phyloP scores from a whole-genome alignment of 1,284 basidiomycete genomes.

The Omphalotus olearius region DNA sequence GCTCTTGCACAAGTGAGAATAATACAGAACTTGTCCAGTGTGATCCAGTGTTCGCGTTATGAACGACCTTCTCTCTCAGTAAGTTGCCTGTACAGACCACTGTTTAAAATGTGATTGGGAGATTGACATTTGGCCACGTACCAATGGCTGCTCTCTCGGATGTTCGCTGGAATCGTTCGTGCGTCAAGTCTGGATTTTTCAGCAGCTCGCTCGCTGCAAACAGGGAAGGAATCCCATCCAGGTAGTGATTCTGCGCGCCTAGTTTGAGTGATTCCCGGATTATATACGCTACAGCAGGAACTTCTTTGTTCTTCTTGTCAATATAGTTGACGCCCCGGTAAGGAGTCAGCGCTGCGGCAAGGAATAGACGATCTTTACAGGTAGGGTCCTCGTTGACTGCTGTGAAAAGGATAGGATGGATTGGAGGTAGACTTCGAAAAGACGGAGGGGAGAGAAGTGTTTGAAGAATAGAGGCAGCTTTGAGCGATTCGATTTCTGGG shows the following conservation, averaged over 20 bases:
- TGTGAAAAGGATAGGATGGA: slow-evolving; percentile 47
- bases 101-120: not conserved
- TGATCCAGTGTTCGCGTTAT: slow-evolving; percentile 57
- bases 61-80: slow-evolving; percentile 62
- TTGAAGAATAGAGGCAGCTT: slow-evolving; percentile 58
- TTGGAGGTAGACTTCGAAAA: slow-evolving; percentile 27
- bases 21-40: slow-evolving; percentile 72
- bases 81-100: slow-evolving; percentile 46
- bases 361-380: slow-evolving; percentile 61
- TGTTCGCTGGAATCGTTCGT: slow-evolving; percentile 30
- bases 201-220: slow-evolving; percentile 56
- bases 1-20: slow-evolving; percentile 72
- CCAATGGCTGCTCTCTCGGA: slow-evolving; percentile 59
- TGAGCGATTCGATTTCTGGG: slow-evolving; percentile 38
- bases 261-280: slow-evolving; percentile 83
- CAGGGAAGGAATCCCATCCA: slow-evolving; percentile 69
- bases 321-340: slow-evolving; percentile 55
- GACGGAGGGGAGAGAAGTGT: slow-evolving; percentile 35
- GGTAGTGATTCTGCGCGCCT: slow-evolving; percentile 74
- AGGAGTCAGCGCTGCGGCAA: slow-evolving; percentile 68
- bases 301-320: slow-evolving; percentile 60
- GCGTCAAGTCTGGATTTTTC: slow-evolving; percentile 33
- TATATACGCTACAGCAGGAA: slow-evolving; percentile 62
- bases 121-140: slow-evolving; percentile 26
- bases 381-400: slow-evolving; percentile 33